Evolutionary conservation across 441 rosid species (phyloP), one percentile per base, ranked within the genome.

Genomic region (Eruca vesicaria): DNA sequence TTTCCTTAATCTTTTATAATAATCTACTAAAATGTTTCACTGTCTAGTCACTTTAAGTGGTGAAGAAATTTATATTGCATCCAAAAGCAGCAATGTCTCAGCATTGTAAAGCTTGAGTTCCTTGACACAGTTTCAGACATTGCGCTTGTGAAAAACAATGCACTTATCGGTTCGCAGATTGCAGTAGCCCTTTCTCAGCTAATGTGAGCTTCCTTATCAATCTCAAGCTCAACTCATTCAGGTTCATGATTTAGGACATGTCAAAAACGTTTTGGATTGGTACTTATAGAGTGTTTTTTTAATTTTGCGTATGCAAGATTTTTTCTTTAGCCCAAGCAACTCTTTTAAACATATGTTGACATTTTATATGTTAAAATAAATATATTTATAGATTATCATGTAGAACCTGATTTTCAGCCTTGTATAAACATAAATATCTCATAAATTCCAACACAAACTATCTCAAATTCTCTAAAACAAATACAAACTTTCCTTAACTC

Each of bases 121-220:
- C 92, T 86, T 83, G 79, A 85, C 88, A 10, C 64, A 31, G n/a
- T 68, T 55, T 71, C 65, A 87, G 96, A 91, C 77, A 94, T 91
- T 73, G 90, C 88, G n/a, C 88, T 91, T 19, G 83, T 91, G 74
- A 91, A 94, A 85, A 94, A 91, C 79, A 94, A 90, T 83, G 97
- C 94, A 16, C 77, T 64, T 59, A 66, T 87, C 8, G 97, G 93
- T 65, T 87, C 97, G n/a, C 84, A 80, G 86, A 89, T 91, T 82
- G 87, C 98, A 33, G 94, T 76, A 16, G 88, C 95, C 58, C 89
- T 90, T 76, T 72, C 94, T 63, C 80, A 80, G 74, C 86, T 87
- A 32, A 83, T 82, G 69, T 77, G 80, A 72, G 38, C 64, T 71
- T 71, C 35, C 69, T n/a, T 60, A 18, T 59, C 33, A 71, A 10